Conservation (phyloP, 2,329 filamentous ascomycete species). For the Xylaria arbuscula region DNA sequence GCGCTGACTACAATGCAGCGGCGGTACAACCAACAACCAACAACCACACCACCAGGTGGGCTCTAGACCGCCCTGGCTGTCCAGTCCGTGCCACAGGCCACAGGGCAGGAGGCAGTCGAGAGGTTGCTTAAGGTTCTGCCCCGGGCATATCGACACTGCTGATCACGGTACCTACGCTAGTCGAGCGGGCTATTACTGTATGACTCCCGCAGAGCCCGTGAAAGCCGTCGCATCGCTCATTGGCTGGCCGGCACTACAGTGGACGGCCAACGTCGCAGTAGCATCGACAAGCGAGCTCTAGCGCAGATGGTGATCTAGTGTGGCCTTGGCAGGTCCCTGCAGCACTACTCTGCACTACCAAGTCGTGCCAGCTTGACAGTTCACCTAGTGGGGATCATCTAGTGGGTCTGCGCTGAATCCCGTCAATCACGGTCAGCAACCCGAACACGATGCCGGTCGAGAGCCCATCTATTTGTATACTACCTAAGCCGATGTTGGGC, state of each 20-base stretch:
- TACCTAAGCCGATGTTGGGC: conserved; percentile 2
- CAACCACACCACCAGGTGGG: background rate
- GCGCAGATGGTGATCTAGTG: background rate
- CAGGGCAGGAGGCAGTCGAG: background rate
- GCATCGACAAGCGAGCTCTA: background rate
- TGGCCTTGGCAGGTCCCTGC: conserved; percentile 30
- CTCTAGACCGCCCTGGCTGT: background rate
- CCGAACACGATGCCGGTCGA: conserved; percentile 30
- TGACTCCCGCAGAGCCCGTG: conserved; percentile 28
- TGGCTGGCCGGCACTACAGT: conserved; percentile 20
- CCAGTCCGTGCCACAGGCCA: background rate
- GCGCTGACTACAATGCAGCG: conserved; percentile 20
- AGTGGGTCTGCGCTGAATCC: conserved; percentile 12
- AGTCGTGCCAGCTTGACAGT: conserved; percentile 24
- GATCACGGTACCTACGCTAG: conserved; percentile 2
- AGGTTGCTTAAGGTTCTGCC: background rate
- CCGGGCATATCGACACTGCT: background rate
- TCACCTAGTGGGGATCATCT: conserved; percentile 21
- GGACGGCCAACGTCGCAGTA: conserved; percentile 7
- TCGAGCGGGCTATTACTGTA: conserved; percentile 7
- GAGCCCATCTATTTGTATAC: conserved; percentile 5
- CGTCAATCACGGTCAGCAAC: conserved; percentile 35
- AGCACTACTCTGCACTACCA: conserved; percentile 4
- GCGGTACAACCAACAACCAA: background rate
- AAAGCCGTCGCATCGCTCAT: conserved; percentile 27